Conservation (phyloP, 2,329 filamentous ascomycete species). For the Colletotrichum sp. region DNA sequence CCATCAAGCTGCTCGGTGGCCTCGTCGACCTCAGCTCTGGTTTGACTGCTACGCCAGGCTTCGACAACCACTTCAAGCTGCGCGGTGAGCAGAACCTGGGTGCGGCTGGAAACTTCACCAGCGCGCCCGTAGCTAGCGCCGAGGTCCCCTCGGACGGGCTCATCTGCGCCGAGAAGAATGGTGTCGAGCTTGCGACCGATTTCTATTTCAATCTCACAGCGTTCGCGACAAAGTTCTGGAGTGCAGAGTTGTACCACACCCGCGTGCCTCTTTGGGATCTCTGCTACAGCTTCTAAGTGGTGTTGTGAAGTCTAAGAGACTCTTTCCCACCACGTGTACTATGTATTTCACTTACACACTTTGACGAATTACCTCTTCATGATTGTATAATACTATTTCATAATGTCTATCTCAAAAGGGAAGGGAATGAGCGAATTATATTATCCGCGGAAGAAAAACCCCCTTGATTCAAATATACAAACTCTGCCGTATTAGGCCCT, state of each 20-base stretch:
- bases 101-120: conserved; percentile 1
- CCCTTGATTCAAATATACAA: neutral
- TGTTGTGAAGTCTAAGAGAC: neutral
- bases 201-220: conserved; percentile 30
- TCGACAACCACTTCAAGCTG: conserved; percentile 39
- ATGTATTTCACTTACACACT: neutral
- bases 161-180: conserved; percentile 27
- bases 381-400: neutral
- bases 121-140: neutral
- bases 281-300: conserved; percentile 16
- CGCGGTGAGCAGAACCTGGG: conserved; percentile 28
- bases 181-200: conserved; percentile 27
- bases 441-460: neutral
- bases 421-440: neutral
- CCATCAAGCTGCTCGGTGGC: conserved; percentile 38
- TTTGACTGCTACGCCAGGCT: conserved; percentile 37
- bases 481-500: neutral
- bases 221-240: conserved; percentile 31
- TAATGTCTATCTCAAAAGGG: neutral
- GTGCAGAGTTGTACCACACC: conserved; percentile 24
- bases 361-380: neutral
- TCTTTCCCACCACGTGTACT: too few species aligned
- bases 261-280: conserved; percentile 18
- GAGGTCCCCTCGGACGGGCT: conserved; percentile 19
- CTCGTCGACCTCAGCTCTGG: conserved; percentile 41